Evolutionary conservation across 176 grass and related monocot species (phyloP), one percentile per base, ranked within the genome.

Genomic region (Phoenix roebelenii): DNA sequence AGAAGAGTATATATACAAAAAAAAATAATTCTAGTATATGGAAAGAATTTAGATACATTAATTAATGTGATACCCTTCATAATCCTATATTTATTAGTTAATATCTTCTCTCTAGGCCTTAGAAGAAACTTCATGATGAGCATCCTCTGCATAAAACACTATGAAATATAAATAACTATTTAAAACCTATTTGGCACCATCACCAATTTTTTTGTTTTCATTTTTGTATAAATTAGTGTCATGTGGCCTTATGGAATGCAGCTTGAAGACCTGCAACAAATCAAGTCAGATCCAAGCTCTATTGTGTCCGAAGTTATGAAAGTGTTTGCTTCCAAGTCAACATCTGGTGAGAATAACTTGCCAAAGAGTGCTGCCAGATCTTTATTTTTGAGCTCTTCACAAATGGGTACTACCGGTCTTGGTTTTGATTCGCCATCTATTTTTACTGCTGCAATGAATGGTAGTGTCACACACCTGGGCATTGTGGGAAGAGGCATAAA

Each of bases 401-500:
- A 88, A 64, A 88, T 98, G 75, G 93, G 76, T 16, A 32, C 57
- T 24, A 71, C 70, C 32, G 80, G 57, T 65, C 82, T 65, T 15
- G 76, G 84, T 56, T 92, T 98, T 58, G 87, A 98, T 72, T 81
- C 79, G 1, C 69, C 93, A 30, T 75, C 85, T 18, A 54, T 92
- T 54, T 81, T 81, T 61, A 90, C 80, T 19, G 67, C 78, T 71
- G 81, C 79, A 54, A 75, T 76, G 65, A 75, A 76, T 72, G 82
- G 87, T 54, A 81, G 72, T 22, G 84, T 98, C 15, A 88, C 84
- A 19, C 81, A 98, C 67, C 79, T 98, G 1, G 93, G 93, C 48
- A 82, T 98, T 49, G 93, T 98, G 20, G 93, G 93, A 15, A 88
- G 93, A 83, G 93, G 93, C 2, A 60, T 98, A 22, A 98, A 98